Evolutionary conservation across 495 filamentous ascomycete genomes (phyloP).

Genomic region (Haplographium delicatum): DNA sequence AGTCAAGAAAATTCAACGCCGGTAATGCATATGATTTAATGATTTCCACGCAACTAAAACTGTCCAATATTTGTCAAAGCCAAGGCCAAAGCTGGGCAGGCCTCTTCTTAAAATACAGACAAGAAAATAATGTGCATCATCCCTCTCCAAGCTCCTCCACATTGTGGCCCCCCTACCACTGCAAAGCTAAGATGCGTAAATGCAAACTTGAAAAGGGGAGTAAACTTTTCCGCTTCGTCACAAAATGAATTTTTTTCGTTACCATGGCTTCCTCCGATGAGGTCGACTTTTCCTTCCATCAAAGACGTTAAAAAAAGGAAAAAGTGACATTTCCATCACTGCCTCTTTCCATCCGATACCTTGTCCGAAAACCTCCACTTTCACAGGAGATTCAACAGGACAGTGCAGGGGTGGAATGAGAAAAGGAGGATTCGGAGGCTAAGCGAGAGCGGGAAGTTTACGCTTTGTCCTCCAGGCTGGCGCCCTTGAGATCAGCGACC

Average conservation of each 20-base stretch:
- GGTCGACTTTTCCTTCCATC: too few species aligned
- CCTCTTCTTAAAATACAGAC: conserved; percentile 12
- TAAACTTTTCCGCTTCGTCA: background rate
- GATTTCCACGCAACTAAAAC: too few species aligned
- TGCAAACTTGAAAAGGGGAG: background rate
- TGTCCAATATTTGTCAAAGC: too few species aligned
- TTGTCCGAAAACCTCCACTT: background rate
- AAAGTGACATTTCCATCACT: conserved; percentile 18
- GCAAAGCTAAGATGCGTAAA: conserved; percentile 7
- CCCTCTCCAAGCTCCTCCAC: too few species aligned
- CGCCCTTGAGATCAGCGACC: conserved; percentile 59
- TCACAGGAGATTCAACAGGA: too few species aligned
- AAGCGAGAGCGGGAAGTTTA: conserved; percentile 5
- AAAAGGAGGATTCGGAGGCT: background rate
- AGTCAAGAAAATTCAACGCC: too few species aligned
- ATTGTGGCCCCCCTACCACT: too few species aligned
- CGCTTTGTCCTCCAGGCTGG: conserved; percentile 61
- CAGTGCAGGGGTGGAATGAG: conserved; percentile 25
- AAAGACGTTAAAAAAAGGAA: too few species aligned
- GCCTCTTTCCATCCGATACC: conserved; percentile 24
- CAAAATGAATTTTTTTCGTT: too few species aligned
- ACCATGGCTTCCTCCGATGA: too few species aligned
- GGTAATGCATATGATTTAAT: too few species aligned
- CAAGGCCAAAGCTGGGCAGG: too few species aligned
- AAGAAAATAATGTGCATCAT: conserved; percentile 10